phyloP scores from a whole-genome alignment of 192 early-diverging fungal genomes.

The Backusella mclennaniae region DNA sequence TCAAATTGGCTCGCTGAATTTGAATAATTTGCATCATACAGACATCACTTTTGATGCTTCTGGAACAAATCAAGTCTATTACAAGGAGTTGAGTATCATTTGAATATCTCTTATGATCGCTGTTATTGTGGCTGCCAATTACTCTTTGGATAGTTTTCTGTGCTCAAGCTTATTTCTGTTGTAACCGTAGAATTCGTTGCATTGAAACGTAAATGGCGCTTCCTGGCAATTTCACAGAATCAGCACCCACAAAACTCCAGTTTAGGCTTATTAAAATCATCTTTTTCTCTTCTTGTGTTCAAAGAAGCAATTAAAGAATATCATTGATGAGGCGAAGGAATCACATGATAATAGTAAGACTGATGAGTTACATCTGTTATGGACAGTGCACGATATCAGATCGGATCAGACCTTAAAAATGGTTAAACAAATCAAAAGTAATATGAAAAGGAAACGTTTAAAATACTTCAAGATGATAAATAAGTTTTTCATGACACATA shows the following conservation, averaged over 20 bases:
- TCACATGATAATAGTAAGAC: not conserved
- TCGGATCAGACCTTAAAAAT: not conserved
- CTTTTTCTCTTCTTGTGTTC: too few relatives aligned
- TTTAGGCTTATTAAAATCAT: too few relatives aligned
- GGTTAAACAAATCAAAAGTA: not conserved
- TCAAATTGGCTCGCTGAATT: not conserved
- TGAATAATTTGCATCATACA: not conserved
- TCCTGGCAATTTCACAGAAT: not conserved
- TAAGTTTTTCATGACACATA: not conserved
- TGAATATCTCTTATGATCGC: not conserved
- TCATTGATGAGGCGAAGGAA: not conserved
- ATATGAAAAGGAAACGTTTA: not conserved
- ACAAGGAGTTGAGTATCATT: not conserved
- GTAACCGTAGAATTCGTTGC: not conserved
- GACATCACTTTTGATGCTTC: not conserved
- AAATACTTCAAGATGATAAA: not conserved
- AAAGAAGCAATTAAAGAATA: not conserved
- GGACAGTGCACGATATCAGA: not conserved
- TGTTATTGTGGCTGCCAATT: not conserved
- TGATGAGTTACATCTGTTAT: not conserved
- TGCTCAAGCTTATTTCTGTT: too few relatives aligned
- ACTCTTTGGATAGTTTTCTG: not conserved
- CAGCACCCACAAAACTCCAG: too few relatives aligned
- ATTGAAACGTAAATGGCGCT: not conserved
- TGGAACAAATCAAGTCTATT: not conserved